Base-by-base conservation (phyloP, 306 rosid genomes). In the Castanea sativa region DNA sequence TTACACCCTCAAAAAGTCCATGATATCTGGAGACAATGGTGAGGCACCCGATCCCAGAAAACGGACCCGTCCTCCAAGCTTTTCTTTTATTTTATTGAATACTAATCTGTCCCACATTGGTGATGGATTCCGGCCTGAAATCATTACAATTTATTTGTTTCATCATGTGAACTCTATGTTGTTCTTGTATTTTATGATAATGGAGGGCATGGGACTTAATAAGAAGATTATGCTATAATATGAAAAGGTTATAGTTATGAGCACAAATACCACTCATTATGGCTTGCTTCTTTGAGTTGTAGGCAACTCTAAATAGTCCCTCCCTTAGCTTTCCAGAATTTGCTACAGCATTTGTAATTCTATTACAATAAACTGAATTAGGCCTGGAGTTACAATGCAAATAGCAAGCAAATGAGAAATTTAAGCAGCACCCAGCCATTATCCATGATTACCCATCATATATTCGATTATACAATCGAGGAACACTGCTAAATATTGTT, bases 71-170 rank as follows among this genome's bases (percentile, higher is more conserved):
- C 99, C 99, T 86, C 99, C 99, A 76, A 96, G 89, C 88, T 78
- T 96, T 65, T 86, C 99, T 85, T 93, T 96, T 87, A 96, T 96
- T 87, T 96, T 96, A 59, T 91, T 93, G 88, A 96, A 96, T 78
- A 96, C 97, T 83, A 96, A 86, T 84, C 87, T 90, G 82, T 96
- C 99, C 99, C 99, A 96, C 63, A 96, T 88, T 27, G 99, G 92
- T 60, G 98, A 91, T 13, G 99, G 94, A 79, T 51, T 91, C 90
- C 89, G 91, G 8, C 99, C 99, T 96, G 78, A 75, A 85, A 85
- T 35, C 71, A 67, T 67, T 9, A 1, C 32, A 32, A 38, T 70
- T 25, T 18, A 4, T 29, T 59, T 71, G 16, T 45, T 70, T 32
- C 30, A 12, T 30, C 23, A n/a, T 49, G n/a, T 67, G 3, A 49